Evolutionary conservation across 1,284 basidiomycete genomes (phyloP), one percentile per base, ranked within the genome.

Genomic region (Phenoliferia sp.): DNA sequence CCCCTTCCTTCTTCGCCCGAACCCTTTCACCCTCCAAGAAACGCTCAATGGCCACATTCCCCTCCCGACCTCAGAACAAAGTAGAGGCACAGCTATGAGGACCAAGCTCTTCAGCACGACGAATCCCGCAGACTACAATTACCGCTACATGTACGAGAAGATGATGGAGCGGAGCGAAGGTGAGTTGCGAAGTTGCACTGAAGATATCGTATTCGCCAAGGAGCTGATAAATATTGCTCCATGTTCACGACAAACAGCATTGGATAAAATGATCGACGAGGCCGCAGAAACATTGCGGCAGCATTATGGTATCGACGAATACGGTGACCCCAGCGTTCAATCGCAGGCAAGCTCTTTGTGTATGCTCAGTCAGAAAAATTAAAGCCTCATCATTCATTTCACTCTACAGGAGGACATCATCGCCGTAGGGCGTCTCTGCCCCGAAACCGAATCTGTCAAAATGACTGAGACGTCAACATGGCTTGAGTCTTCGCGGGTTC

Each of bases 71-170:
- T 55, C 65, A 6, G 34, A 59, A 9, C 67, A 73, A 17, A 57
- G 61, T 2, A 29, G 61, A 3, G 67, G 64, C 7, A 35, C 34
- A 17, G 62, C n/a, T 12, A 26, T 65, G 26, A 19, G 75, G 3
- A 67, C 76, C 39, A 59, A 52, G 16, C 48, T 77, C 12, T 61
- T 32, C 12, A 69, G 64, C 28, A 66, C 57, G 10, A 66, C 60
- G 22, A 63, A 76, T 48, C 72, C 73, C 32, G 63, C 57, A 33
- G 64, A 67, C 48, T 76, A 75, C 59, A 61, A 67, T 15, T 77
- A 94, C 81, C 86, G 89, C 34, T 96, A 96, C 79, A 94, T 95
- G 92, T 92, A 90, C 76, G 92, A 95, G 78, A 92, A 91, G 80
- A 83, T 90, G 26, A 85, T 86, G 0, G 89, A 90, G 75, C 83